These are phyloP conservation scores for Sonneratia alba DNA, from an alignment of 345 rosid species.

Conservation along the genomic window DNA sequence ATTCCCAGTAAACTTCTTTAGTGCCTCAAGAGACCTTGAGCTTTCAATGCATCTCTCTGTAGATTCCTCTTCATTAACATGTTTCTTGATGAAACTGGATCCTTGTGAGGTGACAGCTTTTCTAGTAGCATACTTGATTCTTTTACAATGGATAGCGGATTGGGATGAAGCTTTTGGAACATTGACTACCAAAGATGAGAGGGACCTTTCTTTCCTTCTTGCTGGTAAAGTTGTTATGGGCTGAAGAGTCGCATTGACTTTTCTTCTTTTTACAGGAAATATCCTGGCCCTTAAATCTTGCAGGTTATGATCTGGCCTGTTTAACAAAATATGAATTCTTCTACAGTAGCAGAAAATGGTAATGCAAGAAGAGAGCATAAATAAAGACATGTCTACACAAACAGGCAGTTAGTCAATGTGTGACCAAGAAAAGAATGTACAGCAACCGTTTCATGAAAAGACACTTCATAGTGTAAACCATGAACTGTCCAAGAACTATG, in stretches of 20 bases:
- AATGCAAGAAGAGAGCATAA: not conserved
- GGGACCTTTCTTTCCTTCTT: conserved; percentile 92
- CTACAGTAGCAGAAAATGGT: conserved; percentile 1
- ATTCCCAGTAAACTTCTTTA: conserved; percentile 37
- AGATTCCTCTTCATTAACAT: conserved; percentile 38
- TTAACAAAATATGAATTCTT: conserved; percentile 1
- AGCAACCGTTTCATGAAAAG: not conserved
- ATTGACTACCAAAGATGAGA: conserved; percentile 81
- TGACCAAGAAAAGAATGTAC: conserved; percentile 4
- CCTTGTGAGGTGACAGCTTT: conserved; percentile 41
- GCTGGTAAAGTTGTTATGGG: conserved; percentile 51
- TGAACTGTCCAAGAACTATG: not conserved
- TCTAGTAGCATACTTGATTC: conserved; percentile 50
- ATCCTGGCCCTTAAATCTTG: conserved; percentile 85
- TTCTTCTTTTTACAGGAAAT: conserved; percentile 71
- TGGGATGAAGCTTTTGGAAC: conserved; percentile 65
- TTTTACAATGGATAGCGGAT: conserved; percentile 58
- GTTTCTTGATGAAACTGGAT: conserved; percentile 38
- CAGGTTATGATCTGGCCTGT: conserved; percentile 49
- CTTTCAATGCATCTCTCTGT: conserved; percentile 43
- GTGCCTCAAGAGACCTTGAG: conserved; percentile 68
- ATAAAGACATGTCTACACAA: not conserved
- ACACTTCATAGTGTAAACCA: not conserved
- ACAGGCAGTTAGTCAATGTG: not conserved
- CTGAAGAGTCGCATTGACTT: conserved; percentile 48